Conservation (phyloP, 345 rosid species). For the Gossypium stocksii region DNA sequence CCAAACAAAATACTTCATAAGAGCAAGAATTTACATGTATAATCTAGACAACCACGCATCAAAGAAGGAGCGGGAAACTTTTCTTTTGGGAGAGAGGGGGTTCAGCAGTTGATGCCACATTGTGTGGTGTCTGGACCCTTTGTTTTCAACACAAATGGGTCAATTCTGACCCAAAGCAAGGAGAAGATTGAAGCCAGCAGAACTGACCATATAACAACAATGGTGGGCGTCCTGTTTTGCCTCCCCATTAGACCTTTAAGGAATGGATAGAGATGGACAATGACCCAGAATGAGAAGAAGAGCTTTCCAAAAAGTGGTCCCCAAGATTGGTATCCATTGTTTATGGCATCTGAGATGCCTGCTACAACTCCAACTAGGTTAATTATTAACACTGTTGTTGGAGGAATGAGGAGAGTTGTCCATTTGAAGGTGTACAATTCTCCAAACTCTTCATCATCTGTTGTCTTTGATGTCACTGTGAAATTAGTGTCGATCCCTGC, state of each 20-base stretch:
- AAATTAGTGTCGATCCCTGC: constrained; percentile 94
- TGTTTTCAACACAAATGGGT: constrained; percentile 87
- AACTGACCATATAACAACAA: constrained; percentile 93
- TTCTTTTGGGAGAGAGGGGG: not conserved
- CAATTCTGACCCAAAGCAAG: constrained; percentile 89
- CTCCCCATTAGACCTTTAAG: constrained; percentile 97
- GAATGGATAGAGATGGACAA: constrained; percentile 95
- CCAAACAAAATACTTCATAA: constrained; percentile 4
- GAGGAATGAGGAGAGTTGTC: constrained; percentile 90
- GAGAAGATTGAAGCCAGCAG: constrained; percentile 95
- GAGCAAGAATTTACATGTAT: constrained; percentile 25
- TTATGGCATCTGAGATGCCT: constrained; percentile 87
- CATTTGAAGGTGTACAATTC: constrained; percentile 92
- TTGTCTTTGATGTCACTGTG: constrained; percentile 87
- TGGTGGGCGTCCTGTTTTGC: constrained; percentile 95
- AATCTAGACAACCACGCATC: constrained; percentile 21
- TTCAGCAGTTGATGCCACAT: constrained; percentile 92
- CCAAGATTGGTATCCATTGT: constrained; percentile 90
- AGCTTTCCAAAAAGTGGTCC: constrained; percentile 95
- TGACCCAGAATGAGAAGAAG: constrained; percentile 95
- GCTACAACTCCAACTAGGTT: constrained; percentile 95
- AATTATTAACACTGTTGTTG: constrained; percentile 82
- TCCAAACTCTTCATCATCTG: constrained; percentile 85
- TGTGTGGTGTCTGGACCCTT: constrained; percentile 79
- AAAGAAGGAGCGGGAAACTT: constrained; percentile 14